phyloP scores from a whole-genome alignment of 2,329 filamentous ascomycete species.

The Orbilia javanica region DNA sequence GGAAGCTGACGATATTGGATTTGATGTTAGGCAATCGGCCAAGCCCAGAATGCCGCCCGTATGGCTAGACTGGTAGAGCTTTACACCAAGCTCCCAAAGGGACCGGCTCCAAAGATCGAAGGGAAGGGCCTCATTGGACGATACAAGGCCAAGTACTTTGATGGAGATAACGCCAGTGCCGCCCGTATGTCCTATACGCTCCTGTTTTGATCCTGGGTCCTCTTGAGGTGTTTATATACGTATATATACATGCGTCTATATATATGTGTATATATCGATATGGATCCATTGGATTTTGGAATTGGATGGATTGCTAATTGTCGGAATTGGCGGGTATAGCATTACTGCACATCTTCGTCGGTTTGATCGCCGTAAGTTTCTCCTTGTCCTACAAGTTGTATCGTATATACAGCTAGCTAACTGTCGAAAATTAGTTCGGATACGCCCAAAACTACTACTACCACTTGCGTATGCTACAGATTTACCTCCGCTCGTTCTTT shows the following conservation, averaged over 20 bases:
- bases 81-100: constrained; percentile 98
- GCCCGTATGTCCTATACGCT: constrained; percentile 78
- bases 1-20: constrained; percentile 37
- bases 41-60: constrained; percentile 92
- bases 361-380: constrained; percentile 72
- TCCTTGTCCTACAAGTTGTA: neutral
- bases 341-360: constrained; percentile 84
- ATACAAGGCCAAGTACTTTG: constrained; percentile 91
- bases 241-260: no score
- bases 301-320: constrained; percentile 29
- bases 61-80: constrained; percentile 99
- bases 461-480: constrained; percentile 82
- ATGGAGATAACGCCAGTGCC: constrained; percentile 86
- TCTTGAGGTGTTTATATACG: neutral
- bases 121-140: constrained; percentile 83
- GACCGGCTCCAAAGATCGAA: constrained; percentile 85
- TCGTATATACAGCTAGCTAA: constrained; percentile 12
- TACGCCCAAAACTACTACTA: constrained; percentile 99
- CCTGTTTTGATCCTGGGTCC: neutral
- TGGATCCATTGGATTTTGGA: constrained; percentile 57
- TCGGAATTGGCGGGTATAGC: constrained; percentile 70
- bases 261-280: neutral
- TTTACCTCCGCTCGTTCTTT: no score
- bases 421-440: constrained; percentile 70
- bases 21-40: constrained; percentile 85